A percentile compares a stretch with the other conserved stretches of the same genome.
phyloP scores from a whole-genome alignment of 371 early-diverging fungal genomes.

The Globomyces sp. region DNA sequence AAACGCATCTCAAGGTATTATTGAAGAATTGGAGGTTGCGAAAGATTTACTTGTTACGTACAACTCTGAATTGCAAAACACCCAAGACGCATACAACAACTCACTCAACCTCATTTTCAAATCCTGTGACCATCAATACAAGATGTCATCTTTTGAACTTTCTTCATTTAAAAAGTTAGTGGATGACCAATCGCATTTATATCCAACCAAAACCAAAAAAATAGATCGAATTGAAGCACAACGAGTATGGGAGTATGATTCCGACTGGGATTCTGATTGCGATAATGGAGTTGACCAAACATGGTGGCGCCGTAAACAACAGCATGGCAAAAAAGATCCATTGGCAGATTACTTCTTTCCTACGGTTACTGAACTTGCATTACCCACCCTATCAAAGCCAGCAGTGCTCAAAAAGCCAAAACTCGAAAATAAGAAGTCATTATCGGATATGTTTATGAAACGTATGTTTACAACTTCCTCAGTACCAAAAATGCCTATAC shows the following conservation, averaged over 20 bases:
- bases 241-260: conserved; percentile 35
- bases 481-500: neutral
- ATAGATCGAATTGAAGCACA: conserved; percentile 24
- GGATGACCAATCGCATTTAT: conserved; percentile 20
- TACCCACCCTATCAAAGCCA: neutral
- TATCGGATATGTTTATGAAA: conserved; percentile 7
- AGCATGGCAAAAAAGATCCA: neutral
- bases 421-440: neutral
- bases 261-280: conserved; percentile 45
- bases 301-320: conserved; percentile 25
- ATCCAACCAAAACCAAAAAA: conserved; percentile 19
- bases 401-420: neutral
- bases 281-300: conserved; percentile 23
- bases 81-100: conserved; percentile 31
- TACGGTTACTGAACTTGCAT: neutral
- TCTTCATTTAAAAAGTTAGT: conserved; percentile 25
- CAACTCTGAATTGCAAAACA: conserved; percentile 32
- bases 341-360: conserved; percentile 2
- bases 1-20: conserved; percentile 17
- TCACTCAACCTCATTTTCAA: conserved; percentile 31
- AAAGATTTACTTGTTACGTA: conserved; percentile 38
- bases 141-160: conserved; percentile 38
- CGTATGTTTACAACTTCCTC: neutral
- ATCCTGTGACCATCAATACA: conserved; percentile 26
- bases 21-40: conserved; percentile 35